phyloP scores from a whole-genome alignment of 2,329 filamentous ascomycete genomes.

The Trichoderma koningiopsis region DNA sequence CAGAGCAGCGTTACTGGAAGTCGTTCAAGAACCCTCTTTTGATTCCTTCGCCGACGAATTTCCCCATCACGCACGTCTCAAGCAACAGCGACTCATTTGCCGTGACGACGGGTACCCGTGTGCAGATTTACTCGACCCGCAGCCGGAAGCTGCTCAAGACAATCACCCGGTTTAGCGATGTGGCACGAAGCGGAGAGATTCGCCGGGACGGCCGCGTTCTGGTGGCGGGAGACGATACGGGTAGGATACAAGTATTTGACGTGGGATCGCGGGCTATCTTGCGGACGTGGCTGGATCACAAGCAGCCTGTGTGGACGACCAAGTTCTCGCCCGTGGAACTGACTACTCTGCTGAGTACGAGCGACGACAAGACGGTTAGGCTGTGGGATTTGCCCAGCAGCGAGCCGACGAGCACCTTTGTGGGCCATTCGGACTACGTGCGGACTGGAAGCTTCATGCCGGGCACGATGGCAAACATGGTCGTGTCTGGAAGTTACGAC shows the following conservation, averaged over 20 bases:
- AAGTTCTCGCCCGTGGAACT: constrained; percentile 88
- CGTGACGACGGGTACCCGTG: constrained; percentile 88
- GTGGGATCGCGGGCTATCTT: constrained; percentile 84
- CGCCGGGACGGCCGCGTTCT: constrained; percentile 85
- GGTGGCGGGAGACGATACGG: constrained; percentile 87
- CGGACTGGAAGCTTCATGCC: constrained; percentile 86
- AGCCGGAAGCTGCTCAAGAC: constrained; percentile 92
- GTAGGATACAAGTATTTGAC: constrained; percentile 94
- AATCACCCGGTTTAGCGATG: constrained; percentile 89
- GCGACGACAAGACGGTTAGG: constrained; percentile 89
- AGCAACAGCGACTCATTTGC: constrained; percentile 78
- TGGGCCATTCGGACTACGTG: constrained; percentile 91
- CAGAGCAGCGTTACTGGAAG: constrained; percentile 96
- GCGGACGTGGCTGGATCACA: constrained; percentile 93
- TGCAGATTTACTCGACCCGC: constrained; percentile 91
- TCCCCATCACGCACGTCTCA: constrained; percentile 88
- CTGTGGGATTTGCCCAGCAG: constrained; percentile 91
- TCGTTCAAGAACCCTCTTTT: constrained; percentile 90
- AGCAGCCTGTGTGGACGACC: constrained; percentile 90
- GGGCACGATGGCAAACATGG: constrained; percentile 67
- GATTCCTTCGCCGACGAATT: constrained; percentile 86
- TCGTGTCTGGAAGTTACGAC: constrained; percentile 93
- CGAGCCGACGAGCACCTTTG: constrained; percentile 73
- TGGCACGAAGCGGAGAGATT: constrained; percentile 86
- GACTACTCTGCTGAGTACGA: constrained; percentile 84